Conservation (phyloP, 164 flowering plant species). For the Macadamia tetraphylla region DNA sequence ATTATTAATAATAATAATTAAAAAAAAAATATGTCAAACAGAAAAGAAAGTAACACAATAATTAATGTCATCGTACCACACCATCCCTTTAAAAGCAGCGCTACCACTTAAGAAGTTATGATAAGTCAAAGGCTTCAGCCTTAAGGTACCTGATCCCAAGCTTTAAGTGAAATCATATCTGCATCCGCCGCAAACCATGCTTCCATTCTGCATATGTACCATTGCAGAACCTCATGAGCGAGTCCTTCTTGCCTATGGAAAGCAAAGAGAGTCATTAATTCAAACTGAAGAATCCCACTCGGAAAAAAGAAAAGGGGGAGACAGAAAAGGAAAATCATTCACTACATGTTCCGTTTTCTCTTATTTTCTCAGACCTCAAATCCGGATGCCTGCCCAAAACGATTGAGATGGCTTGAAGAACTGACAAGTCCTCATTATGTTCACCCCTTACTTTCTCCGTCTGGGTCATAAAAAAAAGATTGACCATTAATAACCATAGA, state of each 20-base stretch:
- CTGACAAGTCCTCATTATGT: slow-evolving; percentile 62
- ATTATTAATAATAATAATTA: too few species aligned
- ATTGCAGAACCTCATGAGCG: slow-evolving; percentile 73
- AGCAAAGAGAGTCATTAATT: background rate
- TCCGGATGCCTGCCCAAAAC: slow-evolving; percentile 66
- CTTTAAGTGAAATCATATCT: slow-evolving; percentile 80
- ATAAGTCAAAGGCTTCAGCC: too few species aligned
- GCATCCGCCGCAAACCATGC: slow-evolving; percentile 98
- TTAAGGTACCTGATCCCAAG: slow-evolving; percentile 70
- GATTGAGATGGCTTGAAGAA: slow-evolving; percentile 64
- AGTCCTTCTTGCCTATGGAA: slow-evolving; percentile 64
- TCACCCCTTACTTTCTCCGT: slow-evolving; percentile 83
- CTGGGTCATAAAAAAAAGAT: slow-evolving; percentile 29
- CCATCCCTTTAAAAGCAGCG: too few species aligned
- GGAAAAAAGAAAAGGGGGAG: background rate
- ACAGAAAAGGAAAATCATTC: too few species aligned
- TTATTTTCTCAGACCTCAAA: slow-evolving; percentile 43
- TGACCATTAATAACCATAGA: background rate
- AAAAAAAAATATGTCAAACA: too few species aligned
- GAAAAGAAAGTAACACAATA: too few species aligned
- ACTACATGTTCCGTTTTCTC: background rate
- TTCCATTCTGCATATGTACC: slow-evolving; percentile 94
- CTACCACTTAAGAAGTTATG: too few species aligned
- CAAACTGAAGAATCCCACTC: background rate
- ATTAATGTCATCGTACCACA: too few species aligned